These are phyloP conservation scores for Serendipita sp. DNA, from an alignment of 768 basidiomycete species.

Conservation along the genomic window DNA sequence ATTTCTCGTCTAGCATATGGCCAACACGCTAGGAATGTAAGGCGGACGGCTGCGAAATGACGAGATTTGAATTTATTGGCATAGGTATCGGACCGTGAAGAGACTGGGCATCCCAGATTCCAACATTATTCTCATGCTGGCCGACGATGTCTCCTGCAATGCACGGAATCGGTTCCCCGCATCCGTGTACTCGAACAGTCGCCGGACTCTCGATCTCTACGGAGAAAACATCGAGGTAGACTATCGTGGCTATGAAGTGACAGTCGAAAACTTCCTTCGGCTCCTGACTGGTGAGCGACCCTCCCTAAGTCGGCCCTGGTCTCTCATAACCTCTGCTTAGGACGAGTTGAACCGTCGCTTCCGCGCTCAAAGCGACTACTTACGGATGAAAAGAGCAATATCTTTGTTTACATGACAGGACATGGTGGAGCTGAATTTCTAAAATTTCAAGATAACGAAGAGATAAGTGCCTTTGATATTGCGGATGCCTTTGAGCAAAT, in stretches of 20 bases:
- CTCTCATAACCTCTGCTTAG: constrained; percentile 25
- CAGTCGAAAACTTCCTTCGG: constrained; percentile 88
- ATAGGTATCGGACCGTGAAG: constrained; percentile 95
- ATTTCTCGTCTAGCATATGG: constrained; percentile 81
- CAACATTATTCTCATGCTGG: constrained; percentile 97
- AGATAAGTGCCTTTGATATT: constrained; percentile 93
- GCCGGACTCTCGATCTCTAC: constrained; percentile 72
- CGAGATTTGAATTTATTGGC: background rate
- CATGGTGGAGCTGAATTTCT: constrained; percentile 97
- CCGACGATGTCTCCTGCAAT: constrained; percentile 93
- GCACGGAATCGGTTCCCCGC: constrained; percentile 82
- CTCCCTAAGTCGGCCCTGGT: background rate
- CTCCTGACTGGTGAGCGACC: constrained; percentile 70
- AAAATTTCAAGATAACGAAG: constrained; percentile 98
- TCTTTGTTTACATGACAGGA: constrained; percentile 97
- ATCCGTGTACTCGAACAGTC: constrained; percentile 80
- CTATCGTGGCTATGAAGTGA: constrained; percentile 96
- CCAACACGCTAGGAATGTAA: constrained; percentile 92
- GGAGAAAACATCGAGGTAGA: constrained; percentile 97
- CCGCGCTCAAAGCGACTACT: constrained; percentile 87
- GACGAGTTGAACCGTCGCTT: constrained; percentile 66
- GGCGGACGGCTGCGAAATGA: constrained; percentile 13
- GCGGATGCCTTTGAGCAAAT: constrained; percentile 98
- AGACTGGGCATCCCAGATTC: constrained; percentile 96
- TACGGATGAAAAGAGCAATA: constrained; percentile 77